These are phyloP conservation scores for Carpinus fangiana DNA, from an alignment of 306 rosid species.

Conservation along the genomic window DNA sequence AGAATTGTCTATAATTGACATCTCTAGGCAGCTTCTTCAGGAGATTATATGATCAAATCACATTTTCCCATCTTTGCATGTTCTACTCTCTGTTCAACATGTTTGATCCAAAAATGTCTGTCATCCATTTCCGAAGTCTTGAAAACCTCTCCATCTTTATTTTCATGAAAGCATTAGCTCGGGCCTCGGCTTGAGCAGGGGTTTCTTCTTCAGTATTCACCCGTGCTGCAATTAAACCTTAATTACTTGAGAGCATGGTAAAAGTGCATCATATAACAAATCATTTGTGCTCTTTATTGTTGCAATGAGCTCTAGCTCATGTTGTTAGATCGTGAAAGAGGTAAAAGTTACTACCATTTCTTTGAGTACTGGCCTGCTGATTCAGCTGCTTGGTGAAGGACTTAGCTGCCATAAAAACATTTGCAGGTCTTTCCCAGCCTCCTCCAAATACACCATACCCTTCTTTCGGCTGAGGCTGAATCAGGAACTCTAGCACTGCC, in stretches of 20 bases:
- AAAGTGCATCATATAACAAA: neutral
- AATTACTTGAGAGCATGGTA: neutral
- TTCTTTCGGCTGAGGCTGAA: conserved; percentile 65
- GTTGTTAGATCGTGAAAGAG: neutral
- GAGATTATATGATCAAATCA: neutral
- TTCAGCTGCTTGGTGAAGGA: conserved; percentile 50
- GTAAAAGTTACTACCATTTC: conserved; percentile 29
- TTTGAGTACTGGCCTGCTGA: conserved; percentile 23
- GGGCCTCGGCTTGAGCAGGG: conserved; percentile 68
- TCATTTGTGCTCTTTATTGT: neutral
- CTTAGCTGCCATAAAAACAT: conserved; percentile 72
- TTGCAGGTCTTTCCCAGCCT: conserved; percentile 77
- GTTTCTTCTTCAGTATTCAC: conserved; percentile 55
- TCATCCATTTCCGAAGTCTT: conserved; percentile 54
- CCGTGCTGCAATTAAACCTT: conserved; percentile 30
- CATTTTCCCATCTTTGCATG: neutral
- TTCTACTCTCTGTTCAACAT: conserved; percentile 10
- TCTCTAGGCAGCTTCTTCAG: neutral
- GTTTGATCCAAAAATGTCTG: conserved; percentile 21
- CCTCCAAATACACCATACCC: conserved; percentile 80
- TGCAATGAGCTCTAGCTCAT: neutral
- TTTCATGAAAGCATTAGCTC: conserved; percentile 53
- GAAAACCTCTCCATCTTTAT: conserved; percentile 46
- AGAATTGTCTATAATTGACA: neutral
- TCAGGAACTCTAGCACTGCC: conserved; percentile 65